Percentiles rank a stretch among this genome's conserved stretches.
These are phyloP conservation scores for Mariannaea elegans DNA, from an alignment of 2,329 filamentous ascomycete species.

Conservation along the genomic window DNA sequence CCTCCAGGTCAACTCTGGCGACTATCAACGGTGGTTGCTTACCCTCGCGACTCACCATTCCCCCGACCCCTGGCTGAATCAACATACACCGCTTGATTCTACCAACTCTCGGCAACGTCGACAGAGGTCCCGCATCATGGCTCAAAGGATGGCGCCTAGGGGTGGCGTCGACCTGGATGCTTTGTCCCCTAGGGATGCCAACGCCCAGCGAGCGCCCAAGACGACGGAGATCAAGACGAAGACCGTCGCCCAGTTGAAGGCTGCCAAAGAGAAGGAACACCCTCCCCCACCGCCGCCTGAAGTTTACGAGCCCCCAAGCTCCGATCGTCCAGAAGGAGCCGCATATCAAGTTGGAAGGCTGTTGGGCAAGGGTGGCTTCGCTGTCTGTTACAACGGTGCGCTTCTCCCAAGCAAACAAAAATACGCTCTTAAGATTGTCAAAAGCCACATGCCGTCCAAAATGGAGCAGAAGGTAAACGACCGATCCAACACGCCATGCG, in stretches of 20 bases:
- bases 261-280: slow-evolving; percentile 71
- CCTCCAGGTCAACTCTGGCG: slow-evolving; percentile 27
- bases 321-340: slow-evolving; percentile 74
- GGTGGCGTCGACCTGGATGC: slow-evolving; percentile 67
- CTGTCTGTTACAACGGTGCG: slow-evolving; percentile 80
- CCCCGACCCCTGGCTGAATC: slow-evolving; percentile 4
- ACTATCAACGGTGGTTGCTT: slow-evolving; percentile 26
- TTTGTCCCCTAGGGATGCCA: slow-evolving; percentile 71
- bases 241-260: slow-evolving; percentile 61
- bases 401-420: slow-evolving; percentile 71
- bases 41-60: slow-evolving; percentile 22
- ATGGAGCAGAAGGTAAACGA: slow-evolving; percentile 81
- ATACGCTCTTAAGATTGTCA: slow-evolving; percentile 84
- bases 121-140: slow-evolving; percentile 45
- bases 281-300: slow-evolving; percentile 70
- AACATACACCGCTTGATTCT: slow-evolving; percentile 8
- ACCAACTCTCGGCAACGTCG: slow-evolving; percentile 8
- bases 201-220: slow-evolving; percentile 64
- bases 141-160: slow-evolving; percentile 58
- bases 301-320: slow-evolving; percentile 70
- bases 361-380: slow-evolving; percentile 83
- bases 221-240: slow-evolving; percentile 60
- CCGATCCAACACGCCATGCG: background rate
- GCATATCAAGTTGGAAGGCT: slow-evolving; percentile 78
- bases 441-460: slow-evolving; percentile 82